These are phyloP conservation scores for Pythium chondricola DNA, from an alignment of 352 stramenopile genomes.

Conservation along the genomic window DNA sequence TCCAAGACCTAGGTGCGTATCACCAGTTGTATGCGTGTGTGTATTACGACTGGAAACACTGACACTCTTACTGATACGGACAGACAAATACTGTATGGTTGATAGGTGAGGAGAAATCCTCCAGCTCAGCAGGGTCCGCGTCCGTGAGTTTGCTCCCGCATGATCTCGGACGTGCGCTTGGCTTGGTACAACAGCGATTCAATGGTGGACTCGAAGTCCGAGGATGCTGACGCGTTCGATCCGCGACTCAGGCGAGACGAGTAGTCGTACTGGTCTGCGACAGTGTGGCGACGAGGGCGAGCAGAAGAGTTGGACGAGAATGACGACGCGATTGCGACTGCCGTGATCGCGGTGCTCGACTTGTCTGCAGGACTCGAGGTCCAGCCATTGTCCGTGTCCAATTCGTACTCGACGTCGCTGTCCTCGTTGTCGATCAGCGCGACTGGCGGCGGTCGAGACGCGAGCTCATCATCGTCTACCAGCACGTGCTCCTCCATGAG, in stretches of 20 bases:
- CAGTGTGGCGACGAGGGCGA: slow-evolving; percentile 16
- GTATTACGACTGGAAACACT: too few species aligned
- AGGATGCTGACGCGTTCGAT: slow-evolving; percentile 43
- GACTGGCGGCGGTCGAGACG: too few species aligned
- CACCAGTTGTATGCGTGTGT: too few species aligned
- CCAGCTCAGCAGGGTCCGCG: too few species aligned
- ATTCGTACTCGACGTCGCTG: slow-evolving; percentile 15
- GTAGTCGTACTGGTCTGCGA: slow-evolving; percentile 41
- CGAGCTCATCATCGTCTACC: slow-evolving; percentile 27
- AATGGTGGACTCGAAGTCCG: slow-evolving; percentile 65
- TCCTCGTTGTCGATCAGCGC: too few species aligned
- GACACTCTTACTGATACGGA: too few species aligned
- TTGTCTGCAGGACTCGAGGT: slow-evolving; percentile 7
- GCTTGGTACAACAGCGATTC: slow-evolving; percentile 64
- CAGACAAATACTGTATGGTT: too few species aligned
- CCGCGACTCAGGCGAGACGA: slow-evolving; percentile 10
- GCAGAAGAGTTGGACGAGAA: not conserved
- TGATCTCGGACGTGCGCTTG: slow-evolving; percentile 50
- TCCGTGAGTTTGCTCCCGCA: slow-evolving; percentile 14
- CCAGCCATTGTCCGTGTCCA: slow-evolving; percentile 15
- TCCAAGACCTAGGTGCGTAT: too few species aligned
- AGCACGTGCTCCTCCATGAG: slow-evolving; percentile 36
- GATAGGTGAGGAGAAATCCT: too few species aligned
- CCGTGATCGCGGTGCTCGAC: too few species aligned
- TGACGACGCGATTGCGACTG: not conserved